phyloP scores from a whole-genome alignment of 805 yeast species.

The Yamadazyma phyllophila region DNA sequence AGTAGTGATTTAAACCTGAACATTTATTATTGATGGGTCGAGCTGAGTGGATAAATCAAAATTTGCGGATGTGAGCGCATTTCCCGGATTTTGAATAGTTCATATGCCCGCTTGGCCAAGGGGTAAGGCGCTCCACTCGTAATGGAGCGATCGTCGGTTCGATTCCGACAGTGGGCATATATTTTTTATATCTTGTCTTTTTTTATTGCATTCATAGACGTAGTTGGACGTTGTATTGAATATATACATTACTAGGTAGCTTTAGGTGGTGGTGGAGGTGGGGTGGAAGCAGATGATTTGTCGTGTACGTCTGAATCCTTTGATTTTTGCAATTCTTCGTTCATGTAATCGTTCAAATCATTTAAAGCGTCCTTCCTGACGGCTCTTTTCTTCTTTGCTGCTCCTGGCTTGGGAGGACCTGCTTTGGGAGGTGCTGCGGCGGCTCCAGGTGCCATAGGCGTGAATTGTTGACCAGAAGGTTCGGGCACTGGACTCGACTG shows the following conservation, averaged over 20 bases:
- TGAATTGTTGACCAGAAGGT: constrained; percentile 5
- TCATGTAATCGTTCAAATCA: constrained; percentile 39
- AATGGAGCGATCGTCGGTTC: constrained; percentile 56
- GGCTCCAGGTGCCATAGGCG: constrained; percentile 7
- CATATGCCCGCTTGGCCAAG: constrained; percentile 49
- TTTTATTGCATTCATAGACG: neutral
- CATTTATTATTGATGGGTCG: no score
- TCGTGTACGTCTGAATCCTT: constrained; percentile 27
- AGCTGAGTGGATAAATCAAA: no score
- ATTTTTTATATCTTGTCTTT: constrained; percentile 3
- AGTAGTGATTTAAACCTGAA: no score
- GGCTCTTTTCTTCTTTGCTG: constrained; percentile 28
- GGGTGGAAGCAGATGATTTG: constrained; percentile 5
- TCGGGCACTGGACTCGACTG: constrained; percentile 6
- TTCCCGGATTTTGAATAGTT: neutral
- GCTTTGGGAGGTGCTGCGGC: constrained; percentile 11
- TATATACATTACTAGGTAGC: neutral
- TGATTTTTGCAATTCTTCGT: constrained; percentile 42
- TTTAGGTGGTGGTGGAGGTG: constrained; percentile 35
- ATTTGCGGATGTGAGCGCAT: neutral
- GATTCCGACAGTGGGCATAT: constrained; percentile 50
- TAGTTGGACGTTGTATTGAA: no score
- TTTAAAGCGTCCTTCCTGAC: constrained; percentile 20
- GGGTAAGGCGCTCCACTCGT: constrained; percentile 56
- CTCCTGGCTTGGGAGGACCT: constrained; percentile 5